Evolutionary conservation across 345 rosid species (phyloP), one percentile per base, ranked within the genome.

Genomic region (Citrus reticulata): DNA sequence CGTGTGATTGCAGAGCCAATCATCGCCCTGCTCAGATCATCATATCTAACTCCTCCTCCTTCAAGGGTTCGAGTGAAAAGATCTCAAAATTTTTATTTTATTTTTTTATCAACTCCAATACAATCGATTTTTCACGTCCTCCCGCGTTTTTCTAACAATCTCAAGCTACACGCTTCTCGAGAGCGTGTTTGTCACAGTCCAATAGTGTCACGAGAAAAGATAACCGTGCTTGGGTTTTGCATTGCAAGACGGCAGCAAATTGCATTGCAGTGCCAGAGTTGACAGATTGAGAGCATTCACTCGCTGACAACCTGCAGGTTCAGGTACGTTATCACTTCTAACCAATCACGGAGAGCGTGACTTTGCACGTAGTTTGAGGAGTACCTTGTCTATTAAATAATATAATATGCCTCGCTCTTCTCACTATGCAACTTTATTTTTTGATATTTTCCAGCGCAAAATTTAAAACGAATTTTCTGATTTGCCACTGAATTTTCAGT

Each of bases 91-190:
- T 24, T 24, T 24, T 24, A 24, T 24, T 24, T 24, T 24, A 24
- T 24, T 0, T 20, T 35, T 27, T 1, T 42, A 49, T 76, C n/a
- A 82, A 69, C 29, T 72, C 57, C 3, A 42, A 34, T 72, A 46
- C 42, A 83, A 79, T 76, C 46, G 2, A 35, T 37, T 63, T 77
- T 77, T 83, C 81, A 79, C 77, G 80, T 83, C 85, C 82, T 83
- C 85, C 85, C 80, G 85, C 85, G 54, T 32, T 77, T 77, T 24
- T 58, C 27, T 70, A 35, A 32, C n/a, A 5, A 6, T 42, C 1
- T 19, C 5, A 68, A 5, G 17, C 37, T 5, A 40, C n/a, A 27
- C 57, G 66, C 25, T 16, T 6, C 0, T 25, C 34, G 3, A 9
- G 25, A 34, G 42, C 72, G 78, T 76, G 78, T 0, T 4, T 0